A percentile compares a stretch with the other conserved stretches of the same genome.
These are phyloP conservation scores for Leptodontidium sp. DNA, from an alignment of 2,329 filamentous ascomycete genomes.

Conservation along the genomic window DNA sequence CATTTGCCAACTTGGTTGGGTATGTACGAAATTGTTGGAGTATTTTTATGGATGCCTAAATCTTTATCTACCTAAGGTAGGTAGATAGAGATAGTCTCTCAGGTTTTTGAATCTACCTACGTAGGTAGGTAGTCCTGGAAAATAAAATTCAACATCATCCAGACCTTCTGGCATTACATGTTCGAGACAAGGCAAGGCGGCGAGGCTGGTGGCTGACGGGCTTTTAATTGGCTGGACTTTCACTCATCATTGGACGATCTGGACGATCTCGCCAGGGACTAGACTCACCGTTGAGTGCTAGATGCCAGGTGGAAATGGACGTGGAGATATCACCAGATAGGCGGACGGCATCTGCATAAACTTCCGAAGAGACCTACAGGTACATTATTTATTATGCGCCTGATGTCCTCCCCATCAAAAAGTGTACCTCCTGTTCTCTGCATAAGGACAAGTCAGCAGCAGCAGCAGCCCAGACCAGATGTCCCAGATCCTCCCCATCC, in stretches of 20 bases:
- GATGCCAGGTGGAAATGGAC: constrained; percentile 3
- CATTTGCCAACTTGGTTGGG: neutral
- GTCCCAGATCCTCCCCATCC: neutral
- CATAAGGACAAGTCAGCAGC: constrained; percentile 18
- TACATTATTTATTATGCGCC: neutral
- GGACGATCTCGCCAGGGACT: constrained; percentile 3
- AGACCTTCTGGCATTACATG: constrained; percentile 6
- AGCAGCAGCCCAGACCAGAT: neutral
- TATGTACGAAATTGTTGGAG: neutral
- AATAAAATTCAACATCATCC: neutral
- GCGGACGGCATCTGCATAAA: neutral
- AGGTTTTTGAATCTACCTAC: neutral
- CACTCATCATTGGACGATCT: neutral
- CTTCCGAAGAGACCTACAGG: too few species aligned
- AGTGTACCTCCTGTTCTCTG: constrained; percentile 10
- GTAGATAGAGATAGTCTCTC: neutral
- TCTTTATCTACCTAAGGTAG: too few species aligned
- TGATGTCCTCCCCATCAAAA: neutral
- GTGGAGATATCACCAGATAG: constrained; percentile 17
- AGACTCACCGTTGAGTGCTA: neutral
- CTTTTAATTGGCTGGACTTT: constrained; percentile 12
- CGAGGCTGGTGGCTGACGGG: constrained; percentile 29
- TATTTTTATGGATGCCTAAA: constrained; percentile 3
- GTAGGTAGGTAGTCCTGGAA: too few species aligned
- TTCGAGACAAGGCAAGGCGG: constrained; percentile 22